phyloP scores from a whole-genome alignment of 2,329 filamentous ascomycete species.

The Whalleya microplaca region DNA sequence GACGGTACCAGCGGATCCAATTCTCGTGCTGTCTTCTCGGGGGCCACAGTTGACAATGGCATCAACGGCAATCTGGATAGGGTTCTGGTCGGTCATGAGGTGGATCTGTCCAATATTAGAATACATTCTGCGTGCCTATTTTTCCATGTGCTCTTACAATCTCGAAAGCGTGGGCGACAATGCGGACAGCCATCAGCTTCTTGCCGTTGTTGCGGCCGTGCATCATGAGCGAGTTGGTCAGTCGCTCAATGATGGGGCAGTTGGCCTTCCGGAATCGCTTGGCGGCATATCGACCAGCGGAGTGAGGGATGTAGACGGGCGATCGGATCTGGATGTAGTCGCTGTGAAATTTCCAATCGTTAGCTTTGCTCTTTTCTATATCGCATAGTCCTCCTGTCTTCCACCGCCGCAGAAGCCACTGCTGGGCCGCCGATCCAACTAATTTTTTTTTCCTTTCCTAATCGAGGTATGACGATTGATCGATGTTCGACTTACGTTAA shows the following conservation, averaged over 20 bases:
- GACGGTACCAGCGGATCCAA: slow-evolving; percentile 98
- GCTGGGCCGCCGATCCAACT: slow-evolving; percentile 5
- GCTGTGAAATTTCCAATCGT: slow-evolving; percentile 58
- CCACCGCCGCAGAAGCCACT: not conserved
- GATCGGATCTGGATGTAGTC: slow-evolving; percentile 99
- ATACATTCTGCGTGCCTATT: slow-evolving; percentile 7
- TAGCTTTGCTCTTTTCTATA: slow-evolving; percentile 36
- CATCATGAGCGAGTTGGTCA: slow-evolving; percentile 99
- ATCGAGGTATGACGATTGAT: slow-evolving; percentile 15
- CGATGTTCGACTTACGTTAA: slow-evolving; percentile 79
- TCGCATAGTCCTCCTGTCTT: slow-evolving; percentile 11
- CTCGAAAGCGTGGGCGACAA: slow-evolving; percentile 98
- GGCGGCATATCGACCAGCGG: slow-evolving; percentile 95
- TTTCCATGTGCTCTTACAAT: slow-evolving; percentile 72
- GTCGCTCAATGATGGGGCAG: slow-evolving; percentile 99
- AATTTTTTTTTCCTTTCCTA: slow-evolving; percentile 5
- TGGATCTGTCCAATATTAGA: slow-evolving; percentile 72
- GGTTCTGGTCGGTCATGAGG: slow-evolving; percentile 99
- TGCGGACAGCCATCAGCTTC: slow-evolving; percentile 99
- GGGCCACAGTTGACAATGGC: slow-evolving; percentile 99
- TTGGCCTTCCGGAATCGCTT: slow-evolving; percentile 99
- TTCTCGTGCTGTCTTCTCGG: slow-evolving; percentile 99
- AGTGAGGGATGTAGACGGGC: slow-evolving; percentile 99
- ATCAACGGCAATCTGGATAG: slow-evolving; percentile 98
- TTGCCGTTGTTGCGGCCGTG: slow-evolving; percentile 99